Conservation (phyloP, 345 rosid genomes). For the Rhodomyrtus tomentosa region DNA sequence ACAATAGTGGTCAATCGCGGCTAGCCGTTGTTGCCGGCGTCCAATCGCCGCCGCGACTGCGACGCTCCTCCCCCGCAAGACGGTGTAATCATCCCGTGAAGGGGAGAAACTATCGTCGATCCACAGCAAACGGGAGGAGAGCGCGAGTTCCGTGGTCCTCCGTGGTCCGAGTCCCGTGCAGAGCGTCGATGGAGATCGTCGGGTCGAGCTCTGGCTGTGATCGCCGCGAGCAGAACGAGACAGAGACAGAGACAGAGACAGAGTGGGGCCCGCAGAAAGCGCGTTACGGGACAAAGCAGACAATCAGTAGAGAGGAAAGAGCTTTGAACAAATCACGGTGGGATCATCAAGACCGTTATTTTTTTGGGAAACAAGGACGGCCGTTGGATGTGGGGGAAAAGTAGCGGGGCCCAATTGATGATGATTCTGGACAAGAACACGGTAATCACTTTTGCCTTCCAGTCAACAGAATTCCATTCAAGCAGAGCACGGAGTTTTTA, state of each 20-base stretch:
- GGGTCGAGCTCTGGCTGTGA: background rate
- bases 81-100: background rate
- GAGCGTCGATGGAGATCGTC: background rate
- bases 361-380: background rate
- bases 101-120: background rate
- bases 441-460: background rate
- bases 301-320: no score
- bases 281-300: background rate
- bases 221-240: background rate
- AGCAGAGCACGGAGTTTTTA: background rate
- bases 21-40: background rate
- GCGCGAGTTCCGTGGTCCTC: background rate
- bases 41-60: background rate
- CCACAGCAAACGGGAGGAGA: background rate
- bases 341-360: background rate
- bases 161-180: background rate
- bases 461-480: background rate
- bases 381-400: background rate
- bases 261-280: background rate
- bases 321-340: background rate
- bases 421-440: background rate
- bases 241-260: no score
- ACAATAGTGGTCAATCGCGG: background rate
- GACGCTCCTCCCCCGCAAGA: background rate
- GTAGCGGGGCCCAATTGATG: background rate